Evolutionary conservation across 2,329 filamentous ascomycete species (phyloP), one percentile per base, ranked within the genome.

Genomic region (Xylariaceae sp.): DNA sequence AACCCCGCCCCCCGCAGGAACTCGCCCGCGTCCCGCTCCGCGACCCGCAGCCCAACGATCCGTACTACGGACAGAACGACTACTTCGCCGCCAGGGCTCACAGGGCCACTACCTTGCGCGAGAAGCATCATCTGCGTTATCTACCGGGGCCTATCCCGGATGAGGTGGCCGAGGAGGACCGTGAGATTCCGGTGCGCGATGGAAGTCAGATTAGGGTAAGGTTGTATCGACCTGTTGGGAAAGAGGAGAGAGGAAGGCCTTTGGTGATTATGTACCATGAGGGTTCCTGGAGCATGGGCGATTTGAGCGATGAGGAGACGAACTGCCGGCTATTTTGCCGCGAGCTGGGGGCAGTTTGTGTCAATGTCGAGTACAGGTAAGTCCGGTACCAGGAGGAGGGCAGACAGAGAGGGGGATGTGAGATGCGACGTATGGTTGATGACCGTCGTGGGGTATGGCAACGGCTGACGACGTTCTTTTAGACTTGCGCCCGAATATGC

Each of bases 401-500:
- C 6, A n/a, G 19, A 26, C 8, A 16, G n/a, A n/a, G 35, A 15
- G 9, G 24, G 17, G 22, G 35, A 4, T 12, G 4, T 26, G 19
- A 9, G 28, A n/a, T n/a, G n/a, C n/a, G n/a, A n/a, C n/a, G n/a
- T n/a, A n/a, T n/a, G n/a, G n/a, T 19, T 36, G 15, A 22, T 11
- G 11, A 36, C 6, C 11, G 9, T 12, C 7, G 15, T 29, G n/a
- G 28, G 9, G 9, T 29, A 29, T 9, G 28, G 28, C n/a, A 29
- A 29, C 28, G 9, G n/a, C n/a, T n/a, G n/a, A n/a, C n/a, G 28
- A 29, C 9, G 9, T 29, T 9, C n/a, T 13, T 32, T 8, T 34
- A 51, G 63, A 24, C 60, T 74, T 13, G 69, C 69, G 2, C 72
- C 72, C 0, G 66, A 74, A 42, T 48, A 69, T 47, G 62, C 63